Percentiles rank a stretch among this genome's conserved stretches.
Conservation (phyloP, 352 stramenopile genomes). For the Pilasporangium apinafurcum region DNA sequence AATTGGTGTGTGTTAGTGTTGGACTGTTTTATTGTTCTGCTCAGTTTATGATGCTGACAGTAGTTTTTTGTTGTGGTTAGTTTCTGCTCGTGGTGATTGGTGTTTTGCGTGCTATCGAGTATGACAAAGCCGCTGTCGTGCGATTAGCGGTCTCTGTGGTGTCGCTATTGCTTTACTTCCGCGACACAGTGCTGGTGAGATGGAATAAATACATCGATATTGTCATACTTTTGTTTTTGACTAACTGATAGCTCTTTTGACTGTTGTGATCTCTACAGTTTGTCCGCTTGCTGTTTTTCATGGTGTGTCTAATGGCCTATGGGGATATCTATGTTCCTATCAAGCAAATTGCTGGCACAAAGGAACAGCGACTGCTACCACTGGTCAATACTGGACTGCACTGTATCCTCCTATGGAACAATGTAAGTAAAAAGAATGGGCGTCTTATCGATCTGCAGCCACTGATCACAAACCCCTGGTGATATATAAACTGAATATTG, state of each 20-base stretch:
- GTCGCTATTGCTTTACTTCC: conserved; percentile 50
- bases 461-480: no score
- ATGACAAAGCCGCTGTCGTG: conserved; percentile 45
- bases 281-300: conserved; percentile 44
- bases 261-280: conserved; percentile 27
- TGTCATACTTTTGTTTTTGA: background rate
- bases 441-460: background rate
- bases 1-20: conserved; percentile 50
- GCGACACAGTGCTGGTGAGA: conserved; percentile 44
- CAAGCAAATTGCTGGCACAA: conserved; percentile 8
- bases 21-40: no score
- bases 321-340: conserved; percentile 48
- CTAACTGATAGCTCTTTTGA: background rate
- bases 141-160: conserved; percentile 23
- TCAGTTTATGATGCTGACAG: background rate
- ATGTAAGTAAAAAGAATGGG: conserved; percentile 1
- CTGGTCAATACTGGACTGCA: conserved; percentile 20
- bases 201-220: no score
- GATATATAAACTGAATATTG: no score
- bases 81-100: conserved; percentile 24
- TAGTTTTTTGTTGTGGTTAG: background rate
- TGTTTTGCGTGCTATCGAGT: conserved; percentile 27
- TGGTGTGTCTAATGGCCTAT: conserved; percentile 44
- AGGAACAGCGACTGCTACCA: conserved; percentile 3
- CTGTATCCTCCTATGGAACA: conserved; percentile 37